Evolutionary conservation across 257 asterid species (phyloP).

Genomic region (Cruciata laevipes): DNA sequence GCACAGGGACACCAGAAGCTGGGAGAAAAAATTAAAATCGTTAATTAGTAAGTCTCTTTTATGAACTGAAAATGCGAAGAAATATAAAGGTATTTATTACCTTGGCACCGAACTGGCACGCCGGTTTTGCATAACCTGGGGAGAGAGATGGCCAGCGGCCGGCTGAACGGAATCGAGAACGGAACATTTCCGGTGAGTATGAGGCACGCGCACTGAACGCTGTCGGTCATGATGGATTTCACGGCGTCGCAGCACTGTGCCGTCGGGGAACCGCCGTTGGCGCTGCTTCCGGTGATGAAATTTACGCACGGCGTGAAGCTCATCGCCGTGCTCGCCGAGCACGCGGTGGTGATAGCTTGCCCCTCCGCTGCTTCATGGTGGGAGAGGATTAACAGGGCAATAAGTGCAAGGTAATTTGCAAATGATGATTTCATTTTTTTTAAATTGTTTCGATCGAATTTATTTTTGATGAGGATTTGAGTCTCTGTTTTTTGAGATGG

Average conservation of each 20-base stretch:
- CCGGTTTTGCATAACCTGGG: slow-evolving; percentile 46
- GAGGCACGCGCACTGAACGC: slow-evolving; percentile 62
- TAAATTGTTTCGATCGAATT: too few relatives aligned
- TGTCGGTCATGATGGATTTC: slow-evolving; percentile 35
- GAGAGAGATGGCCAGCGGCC: slow-evolving; percentile 40
- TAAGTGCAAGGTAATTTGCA: slow-evolving; percentile 8
- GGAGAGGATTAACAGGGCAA: slow-evolving; percentile 15
- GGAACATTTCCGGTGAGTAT: slow-evolving; percentile 73
- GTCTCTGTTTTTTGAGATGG: not conserved
- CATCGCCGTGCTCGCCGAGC: slow-evolving; percentile 40
- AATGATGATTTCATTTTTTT: too few relatives aligned
- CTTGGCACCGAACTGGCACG: slow-evolving; percentile 61
- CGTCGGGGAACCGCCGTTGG: slow-evolving; percentile 36
- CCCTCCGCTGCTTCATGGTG: slow-evolving; percentile 23
- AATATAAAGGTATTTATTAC: slow-evolving; percentile 15
- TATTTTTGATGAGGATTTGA: too few relatives aligned
- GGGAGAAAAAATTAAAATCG: slow-evolving; percentile 20
- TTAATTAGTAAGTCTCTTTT: too few relatives aligned
- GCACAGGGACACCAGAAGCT: slow-evolving; percentile 71
- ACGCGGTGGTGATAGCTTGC: slow-evolving; percentile 46
- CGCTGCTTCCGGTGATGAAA: slow-evolving; percentile 60
- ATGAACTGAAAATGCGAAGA: not conserved
- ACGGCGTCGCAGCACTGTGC: slow-evolving; percentile 52
- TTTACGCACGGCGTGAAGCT: slow-evolving; percentile 61
- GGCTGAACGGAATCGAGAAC: slow-evolving; percentile 48